Evolutionary conservation across 2,329 filamentous ascomycete species (phyloP).

Genomic region (Pezicula radicicola): DNA sequence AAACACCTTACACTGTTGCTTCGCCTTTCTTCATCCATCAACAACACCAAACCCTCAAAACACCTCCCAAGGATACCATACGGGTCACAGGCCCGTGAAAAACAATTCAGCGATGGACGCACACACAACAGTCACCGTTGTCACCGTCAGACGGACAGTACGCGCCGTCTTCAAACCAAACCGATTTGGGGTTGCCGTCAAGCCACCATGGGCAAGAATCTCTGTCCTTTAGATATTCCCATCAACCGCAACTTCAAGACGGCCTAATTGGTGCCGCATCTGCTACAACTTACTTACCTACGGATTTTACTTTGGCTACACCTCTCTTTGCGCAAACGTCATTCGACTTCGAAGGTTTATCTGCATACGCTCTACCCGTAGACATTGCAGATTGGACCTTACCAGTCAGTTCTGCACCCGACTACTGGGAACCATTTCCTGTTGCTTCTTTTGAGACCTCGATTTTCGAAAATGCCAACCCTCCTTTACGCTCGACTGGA

Average conservation of each 20-base stretch:
- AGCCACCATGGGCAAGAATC: constrained; percentile 13
- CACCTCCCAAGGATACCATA: constrained; percentile 16
- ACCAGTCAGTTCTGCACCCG: no score
- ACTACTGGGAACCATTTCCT: no score
- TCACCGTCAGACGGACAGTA: not conserved
- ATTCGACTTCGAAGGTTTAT: no score
- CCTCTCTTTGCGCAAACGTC: no score
- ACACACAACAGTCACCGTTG: constrained; percentile 7
- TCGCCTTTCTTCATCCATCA: not conserved
- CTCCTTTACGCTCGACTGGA: no score
- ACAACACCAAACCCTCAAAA: not conserved
- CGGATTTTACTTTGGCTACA: no score
- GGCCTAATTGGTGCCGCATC: no score
- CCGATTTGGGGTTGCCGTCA: constrained; percentile 2
- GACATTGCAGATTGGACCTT: no score
- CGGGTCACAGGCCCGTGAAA: constrained; percentile 21
- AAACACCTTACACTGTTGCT: not conserved
- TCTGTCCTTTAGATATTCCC: not conserved
- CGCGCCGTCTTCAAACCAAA: constrained; percentile 10
- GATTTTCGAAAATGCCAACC: no score
- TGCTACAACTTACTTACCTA: no score
- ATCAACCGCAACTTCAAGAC: constrained; percentile 1
- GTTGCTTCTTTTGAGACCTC: no score
- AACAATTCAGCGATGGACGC: constrained; percentile 17
- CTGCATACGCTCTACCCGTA: no score